Base-by-base conservation (phyloP, 164 flowering plant genomes). In the Protea cynaroides region DNA sequence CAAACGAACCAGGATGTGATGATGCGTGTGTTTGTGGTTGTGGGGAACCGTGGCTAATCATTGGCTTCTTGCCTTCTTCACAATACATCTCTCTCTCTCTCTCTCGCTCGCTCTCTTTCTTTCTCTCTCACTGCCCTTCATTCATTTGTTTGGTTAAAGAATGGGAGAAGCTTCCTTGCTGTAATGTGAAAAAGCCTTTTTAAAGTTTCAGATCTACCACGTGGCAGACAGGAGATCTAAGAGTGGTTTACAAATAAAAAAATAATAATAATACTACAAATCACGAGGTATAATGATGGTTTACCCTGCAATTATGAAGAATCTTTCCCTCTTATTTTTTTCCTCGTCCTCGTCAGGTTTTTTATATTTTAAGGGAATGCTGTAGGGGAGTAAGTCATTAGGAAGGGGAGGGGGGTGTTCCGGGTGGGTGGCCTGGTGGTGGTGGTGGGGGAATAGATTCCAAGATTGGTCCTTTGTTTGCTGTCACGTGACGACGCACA, bases 21-120 rank as follows among this genome's bases (percentile, higher is more conserved):
- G 49, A 38, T 58, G 34, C 36, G 29, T 14, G 49, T 21, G 56
- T 66, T 66, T 57, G 71, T 68, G 75, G 63, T 25, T 58, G 74
- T 72, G 69, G 71, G 75, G 75, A 68, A 56, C 56, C 65, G 75
- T 44, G 71, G 56, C 67, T 50, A 71, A 79, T 79, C 64, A 75
- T 79, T 75, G 73, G 76, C 29, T 57, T 29, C 34, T n/a, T n/a
- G n/a, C n/a, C n/a, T n/a, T 57, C 23, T 37, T 37, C 40, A 37
- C 40, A 37, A 37, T 4, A 37, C 19, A n/a, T 17, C 18, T 56
- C 40, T 14, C 6, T 7, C 54, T 13, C 21, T 50, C n/a, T n/a
- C n/a, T n/a, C n/a, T n/a, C n/a, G 2, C 34, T 29, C n/a, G n/a
- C n/a, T n/a, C n/a, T n/a, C 7, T 2, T 50, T 18, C 19, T 0